Percentiles rank a stretch among this genome's conserved stretches.
Evolutionary conservation across 495 filamentous ascomycete genomes (phyloP).

Genomic region (Barbatosphaeria neglecta): DNA sequence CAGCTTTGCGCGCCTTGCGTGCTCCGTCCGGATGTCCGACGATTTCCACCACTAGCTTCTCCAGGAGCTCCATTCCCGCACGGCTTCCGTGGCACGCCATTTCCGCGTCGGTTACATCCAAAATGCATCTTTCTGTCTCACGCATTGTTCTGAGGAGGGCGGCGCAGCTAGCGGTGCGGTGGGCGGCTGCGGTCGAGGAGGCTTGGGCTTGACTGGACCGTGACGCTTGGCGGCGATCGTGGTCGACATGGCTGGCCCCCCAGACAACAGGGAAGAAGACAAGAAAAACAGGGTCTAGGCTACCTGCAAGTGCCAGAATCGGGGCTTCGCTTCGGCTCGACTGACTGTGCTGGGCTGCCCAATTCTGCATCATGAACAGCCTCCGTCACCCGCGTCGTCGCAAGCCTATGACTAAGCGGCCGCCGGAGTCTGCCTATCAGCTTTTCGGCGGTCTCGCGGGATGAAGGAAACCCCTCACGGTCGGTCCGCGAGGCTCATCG

Average conservation of each 20-base stretch:
- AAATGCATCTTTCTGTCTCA: neutral
- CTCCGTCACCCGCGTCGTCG: neutral
- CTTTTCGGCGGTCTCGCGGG: neutral
- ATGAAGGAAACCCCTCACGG: too few species aligned
- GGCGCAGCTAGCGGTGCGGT: too few species aligned
- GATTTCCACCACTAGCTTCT: neutral
- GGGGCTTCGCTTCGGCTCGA: too few species aligned
- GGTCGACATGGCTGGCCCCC: too few species aligned
- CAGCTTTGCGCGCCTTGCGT: neutral
- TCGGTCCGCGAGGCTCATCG: neutral
- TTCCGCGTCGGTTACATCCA: neutral
- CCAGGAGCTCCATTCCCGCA: neutral
- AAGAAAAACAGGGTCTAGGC: too few species aligned
- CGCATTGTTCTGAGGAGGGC: neutral
- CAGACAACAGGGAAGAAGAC: too few species aligned
- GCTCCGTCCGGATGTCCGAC: neutral
- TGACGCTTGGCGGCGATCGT: too few species aligned
- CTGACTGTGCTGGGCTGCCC: too few species aligned
- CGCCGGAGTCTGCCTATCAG: neutral
- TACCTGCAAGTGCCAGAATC: too few species aligned
- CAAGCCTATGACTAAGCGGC: neutral
- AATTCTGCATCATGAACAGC: neutral
- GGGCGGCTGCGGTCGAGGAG: neutral
- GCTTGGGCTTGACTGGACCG: too few species aligned
- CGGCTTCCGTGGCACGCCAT: neutral